Percentiles rank a stretch among this genome's conserved stretches.
phyloP scores from a whole-genome alignment of 768 basidiomycete species.

The Mycena alexandri region DNA sequence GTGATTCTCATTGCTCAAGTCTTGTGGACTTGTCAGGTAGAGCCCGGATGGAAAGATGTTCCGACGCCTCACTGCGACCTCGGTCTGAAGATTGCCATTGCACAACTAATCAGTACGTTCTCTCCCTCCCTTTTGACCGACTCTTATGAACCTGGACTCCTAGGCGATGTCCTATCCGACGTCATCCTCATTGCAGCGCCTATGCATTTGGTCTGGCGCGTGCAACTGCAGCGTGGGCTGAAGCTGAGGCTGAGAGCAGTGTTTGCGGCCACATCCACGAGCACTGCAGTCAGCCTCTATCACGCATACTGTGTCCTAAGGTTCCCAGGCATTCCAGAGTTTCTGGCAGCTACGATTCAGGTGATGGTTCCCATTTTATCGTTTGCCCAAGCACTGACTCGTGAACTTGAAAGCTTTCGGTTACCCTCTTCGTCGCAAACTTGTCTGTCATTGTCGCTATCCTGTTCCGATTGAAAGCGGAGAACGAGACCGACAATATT shows the following conservation, averaged over 20 bases:
- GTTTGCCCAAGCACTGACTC: neutral
- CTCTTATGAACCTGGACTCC: neutral
- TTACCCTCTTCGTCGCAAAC: constrained; percentile 54
- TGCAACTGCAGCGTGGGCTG: constrained; percentile 48
- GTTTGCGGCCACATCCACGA: constrained; percentile 58
- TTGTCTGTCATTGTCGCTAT: constrained; percentile 54
- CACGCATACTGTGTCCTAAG: constrained; percentile 51
- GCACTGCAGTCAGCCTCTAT: constrained; percentile 52
- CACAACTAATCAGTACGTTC: constrained; percentile 57
- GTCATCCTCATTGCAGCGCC: constrained; percentile 57
- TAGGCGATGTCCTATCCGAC: neutral
- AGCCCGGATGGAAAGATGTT: constrained; percentile 41
- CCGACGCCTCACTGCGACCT: constrained; percentile 53
- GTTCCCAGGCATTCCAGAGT: constrained; percentile 40
- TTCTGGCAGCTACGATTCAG: constrained; percentile 51
- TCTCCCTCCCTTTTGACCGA: constrained; percentile 24
- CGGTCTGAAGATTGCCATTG: constrained; percentile 55
- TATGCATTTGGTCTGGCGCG: constrained; percentile 53
- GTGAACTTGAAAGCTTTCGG: neutral
- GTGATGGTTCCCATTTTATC: constrained; percentile 35
- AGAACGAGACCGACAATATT: constrained; percentile 1
- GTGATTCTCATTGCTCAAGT: constrained; percentile 52
- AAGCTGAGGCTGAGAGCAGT: constrained; percentile 55
- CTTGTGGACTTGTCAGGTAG: constrained; percentile 49
- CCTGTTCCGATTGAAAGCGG: constrained; percentile 42